Conservation (phyloP, 768 basidiomycete species). For the Podaxis sp. region DNA sequence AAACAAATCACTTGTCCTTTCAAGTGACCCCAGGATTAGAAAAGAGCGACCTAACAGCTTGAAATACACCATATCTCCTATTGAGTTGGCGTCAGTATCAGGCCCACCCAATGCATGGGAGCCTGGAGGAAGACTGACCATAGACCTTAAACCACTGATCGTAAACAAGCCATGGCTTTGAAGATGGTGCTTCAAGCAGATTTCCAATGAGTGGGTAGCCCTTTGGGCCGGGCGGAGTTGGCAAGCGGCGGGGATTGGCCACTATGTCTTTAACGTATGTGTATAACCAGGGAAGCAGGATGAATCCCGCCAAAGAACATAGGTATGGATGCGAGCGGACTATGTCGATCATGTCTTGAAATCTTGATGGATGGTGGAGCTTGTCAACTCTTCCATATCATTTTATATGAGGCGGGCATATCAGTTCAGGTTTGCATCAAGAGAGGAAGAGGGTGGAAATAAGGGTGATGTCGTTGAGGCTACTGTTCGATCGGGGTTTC, state of each 20-base stretch:
- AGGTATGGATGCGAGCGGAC: not conserved
- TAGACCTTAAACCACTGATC: conserved; percentile 20
- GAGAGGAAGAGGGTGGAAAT: too few species aligned
- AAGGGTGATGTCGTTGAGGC: too few species aligned
- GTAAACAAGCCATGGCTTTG: conserved; percentile 20
- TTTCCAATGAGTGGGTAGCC: conserved; percentile 22
- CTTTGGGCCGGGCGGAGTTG: conserved; percentile 15
- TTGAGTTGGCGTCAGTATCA: not conserved
- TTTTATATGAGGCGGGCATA: too few species aligned
- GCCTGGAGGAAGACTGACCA: conserved; percentile 7
- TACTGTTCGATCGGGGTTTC: too few species aligned
- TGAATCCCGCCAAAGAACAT: not conserved
- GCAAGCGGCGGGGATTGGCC: conserved; percentile 7
- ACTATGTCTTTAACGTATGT: not conserved
- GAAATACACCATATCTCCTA: conserved; percentile 19
- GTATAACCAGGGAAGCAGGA: not conserved
- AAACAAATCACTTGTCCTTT: conserved; percentile 17
- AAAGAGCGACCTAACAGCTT: conserved; percentile 17
- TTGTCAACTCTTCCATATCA: too few species aligned
- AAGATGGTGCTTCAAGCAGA: conserved; percentile 16
- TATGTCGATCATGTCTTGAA: not conserved
- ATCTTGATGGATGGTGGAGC: too few species aligned
- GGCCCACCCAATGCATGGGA: not conserved
- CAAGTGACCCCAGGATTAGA: conserved; percentile 13
- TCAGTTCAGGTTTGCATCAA: too few species aligned